Evolutionary conservation across 345 rosid species (phyloP), one percentile per base, ranked within the genome.

Genomic region (Syzygium aromaticum): DNA sequence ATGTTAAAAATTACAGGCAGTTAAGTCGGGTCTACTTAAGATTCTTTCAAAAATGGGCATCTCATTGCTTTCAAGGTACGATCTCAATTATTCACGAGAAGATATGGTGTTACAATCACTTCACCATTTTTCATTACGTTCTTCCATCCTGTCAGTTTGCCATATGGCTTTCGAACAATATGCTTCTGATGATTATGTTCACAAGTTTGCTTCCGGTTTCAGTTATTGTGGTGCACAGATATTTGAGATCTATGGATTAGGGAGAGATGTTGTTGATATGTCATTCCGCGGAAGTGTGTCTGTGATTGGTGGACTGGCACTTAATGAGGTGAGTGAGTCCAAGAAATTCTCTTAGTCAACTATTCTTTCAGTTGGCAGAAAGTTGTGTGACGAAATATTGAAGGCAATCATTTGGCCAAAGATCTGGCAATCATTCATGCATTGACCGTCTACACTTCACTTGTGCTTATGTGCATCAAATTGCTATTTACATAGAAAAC

Each of bases 191-290:
- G 54, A 59, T 59, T 61, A 85, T 86, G 90, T 88, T 92, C 92
- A 87, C 59, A 77, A 46, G 83, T 80, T 80, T 91, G 88, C 89
- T 23, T 84, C 90, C 88, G 88, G 22, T 78, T 93, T 88, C 88
- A 98, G 99, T 90, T 98, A 98, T 85, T 96, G 99, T 86, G 99
- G 99, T 90, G 99, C 99, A 86, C 99, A 98, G 92, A 96, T 98
- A 88, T 96, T 98, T 92, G 99, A 98, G 94, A 90, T 98, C 88
- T 98, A 98, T 91, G 99, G 99, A 88, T 91, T 98, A 85, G 98
- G 99, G 56, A 67, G 93, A 89, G 99, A 96, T 30, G 92, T 96
- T 85, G 96, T 98, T 86, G 95, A 96, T 92, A 88, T 95, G 88
- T 94, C 98, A 86, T 98, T 98, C 90, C 91, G 93, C 73, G 99